Evolutionary conservation across 352 stramenopile species (phyloP), one percentile per base, ranked within the genome.

Genomic region (Aphanomyces cochlioides): DNA sequence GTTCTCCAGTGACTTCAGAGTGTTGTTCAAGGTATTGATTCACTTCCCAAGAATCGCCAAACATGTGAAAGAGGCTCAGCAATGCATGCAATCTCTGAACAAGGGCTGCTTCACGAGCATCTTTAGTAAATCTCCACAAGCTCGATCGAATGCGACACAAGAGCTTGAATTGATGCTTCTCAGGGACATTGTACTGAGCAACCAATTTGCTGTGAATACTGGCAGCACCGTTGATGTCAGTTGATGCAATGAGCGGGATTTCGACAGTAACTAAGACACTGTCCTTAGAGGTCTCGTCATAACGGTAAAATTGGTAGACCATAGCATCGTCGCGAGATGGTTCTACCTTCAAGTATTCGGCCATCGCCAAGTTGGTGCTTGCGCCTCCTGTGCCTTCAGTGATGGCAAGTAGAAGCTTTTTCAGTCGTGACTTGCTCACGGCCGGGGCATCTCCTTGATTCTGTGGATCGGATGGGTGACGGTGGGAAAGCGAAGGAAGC

Each of bases 11-110:
- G 15, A 96, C 78, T 39, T 92, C 85, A 5, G 84, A 74, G 74
- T 93, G 87, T 38, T 89, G 75, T 56, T 94, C 85, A 47, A 94
- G 78, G 67, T 90, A 91, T 73, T 78, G 87, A 8, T 80, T 87
- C 38, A 93, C 84, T 56, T 96, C 85, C 60, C 78, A 81, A 7
- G 85, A 76, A 56, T 94, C 85, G 57, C 81, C 84, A 45, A 91
- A 92, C 5, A 85, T 76, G 36, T 87, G 87, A 72, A 93, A 94
- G 38, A 96, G 77, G 34, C 78, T 83, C 37, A 92, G 43, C 15
- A 94, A 60, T 40, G 86, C 82, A 47, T 91, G 72, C 43, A 96
- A 54, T 43, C 82, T 79, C 64, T 92, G 82, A n/a, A 94, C 71
- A 7, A 90, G 75, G 39, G 81, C 72, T 54, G 76, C 77, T 73